Conservation (phyloP, 1,139 yeast genomes). For the Lodderomyces orthopsilosis region DNA sequence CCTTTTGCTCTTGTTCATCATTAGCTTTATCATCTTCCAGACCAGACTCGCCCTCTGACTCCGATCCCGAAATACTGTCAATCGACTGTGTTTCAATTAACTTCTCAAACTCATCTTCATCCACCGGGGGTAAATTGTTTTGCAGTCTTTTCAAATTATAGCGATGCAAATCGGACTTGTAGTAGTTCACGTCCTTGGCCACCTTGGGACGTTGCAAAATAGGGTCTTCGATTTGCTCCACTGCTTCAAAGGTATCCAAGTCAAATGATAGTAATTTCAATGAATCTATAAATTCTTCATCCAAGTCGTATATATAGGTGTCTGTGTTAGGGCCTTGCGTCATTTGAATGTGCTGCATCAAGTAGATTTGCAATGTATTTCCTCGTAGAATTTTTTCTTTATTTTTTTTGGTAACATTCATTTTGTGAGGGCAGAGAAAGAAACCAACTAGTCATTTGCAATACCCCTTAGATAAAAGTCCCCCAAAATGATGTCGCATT, state of each 20-base stretch:
- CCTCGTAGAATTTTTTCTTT: too few species aligned
- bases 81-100: conserved; percentile 49
- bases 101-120: conserved; percentile 59
- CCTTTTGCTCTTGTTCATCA: conserved; percentile 20
- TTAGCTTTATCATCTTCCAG: conserved; percentile 17
- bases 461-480: too few species aligned
- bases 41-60: conserved; percentile 19
- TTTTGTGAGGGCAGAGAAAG: too few species aligned
- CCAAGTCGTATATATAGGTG: conserved; percentile 51
- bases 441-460: too few species aligned
- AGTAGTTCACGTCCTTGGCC: conserved; percentile 39
- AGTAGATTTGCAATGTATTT: too few species aligned
- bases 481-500: too few species aligned
- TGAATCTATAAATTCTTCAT: conserved; percentile 40
- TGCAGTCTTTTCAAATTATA: conserved; percentile 57
- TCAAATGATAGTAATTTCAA: conserved; percentile 60
- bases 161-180: conserved; percentile 59
- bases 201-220: conserved; percentile 8
- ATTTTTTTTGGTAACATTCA: too few species aligned
- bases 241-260: conserved; percentile 30
- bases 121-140: conserved; percentile 44
- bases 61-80: conserved; percentile 61
- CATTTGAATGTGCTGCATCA: background rate
- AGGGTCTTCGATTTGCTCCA: conserved; percentile 10
- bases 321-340: background rate